phyloP scores from a whole-genome alignment of 345 rosid genomes.

The Pugionium dolabratum region DNA sequence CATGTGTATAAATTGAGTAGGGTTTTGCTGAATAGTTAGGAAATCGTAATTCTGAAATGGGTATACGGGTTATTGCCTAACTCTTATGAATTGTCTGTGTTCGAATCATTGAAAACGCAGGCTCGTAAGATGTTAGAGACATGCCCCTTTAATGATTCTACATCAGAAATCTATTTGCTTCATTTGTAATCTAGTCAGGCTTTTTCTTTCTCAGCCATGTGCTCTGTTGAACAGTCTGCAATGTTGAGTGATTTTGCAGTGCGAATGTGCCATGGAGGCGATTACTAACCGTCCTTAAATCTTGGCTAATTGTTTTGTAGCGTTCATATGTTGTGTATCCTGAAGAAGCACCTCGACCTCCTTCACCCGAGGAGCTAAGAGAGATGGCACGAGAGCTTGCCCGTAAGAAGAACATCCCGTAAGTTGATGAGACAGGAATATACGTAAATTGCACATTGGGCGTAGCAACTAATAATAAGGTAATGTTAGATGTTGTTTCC shows the following conservation, averaged over 20 bases:
- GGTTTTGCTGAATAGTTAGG: not conserved
- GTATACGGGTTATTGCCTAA: not conserved
- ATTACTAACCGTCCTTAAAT: too few relatives aligned
- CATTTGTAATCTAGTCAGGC: not conserved
- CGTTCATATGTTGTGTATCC: conserved; percentile 54
- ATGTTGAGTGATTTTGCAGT: too few relatives aligned
- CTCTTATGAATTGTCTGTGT: not conserved
- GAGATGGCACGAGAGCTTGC: conserved; percentile 57
- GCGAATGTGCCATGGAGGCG: too few relatives aligned
- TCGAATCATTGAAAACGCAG: not conserved
- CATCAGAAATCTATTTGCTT: not conserved
- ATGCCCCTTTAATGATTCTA: not conserved
- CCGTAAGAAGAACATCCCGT: conserved; percentile 44
- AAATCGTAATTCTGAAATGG: not conserved
- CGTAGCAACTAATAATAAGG: conserved; percentile 19
- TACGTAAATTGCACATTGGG: conserved; percentile 3
- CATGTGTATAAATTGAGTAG: not conserved
- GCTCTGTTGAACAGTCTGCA: not conserved
- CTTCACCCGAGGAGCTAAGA: conserved; percentile 53
- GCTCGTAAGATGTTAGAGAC: not conserved
- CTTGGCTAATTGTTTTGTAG: too few relatives aligned
- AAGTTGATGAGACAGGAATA: not conserved
- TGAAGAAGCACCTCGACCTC: conserved; percentile 45
- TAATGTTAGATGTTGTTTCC: too few relatives aligned
- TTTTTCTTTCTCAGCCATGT: not conserved